These are phyloP conservation scores for Kuraishia cidri DNA, from an alignment of 805 yeast genomes.

Conservation along the genomic window DNA sequence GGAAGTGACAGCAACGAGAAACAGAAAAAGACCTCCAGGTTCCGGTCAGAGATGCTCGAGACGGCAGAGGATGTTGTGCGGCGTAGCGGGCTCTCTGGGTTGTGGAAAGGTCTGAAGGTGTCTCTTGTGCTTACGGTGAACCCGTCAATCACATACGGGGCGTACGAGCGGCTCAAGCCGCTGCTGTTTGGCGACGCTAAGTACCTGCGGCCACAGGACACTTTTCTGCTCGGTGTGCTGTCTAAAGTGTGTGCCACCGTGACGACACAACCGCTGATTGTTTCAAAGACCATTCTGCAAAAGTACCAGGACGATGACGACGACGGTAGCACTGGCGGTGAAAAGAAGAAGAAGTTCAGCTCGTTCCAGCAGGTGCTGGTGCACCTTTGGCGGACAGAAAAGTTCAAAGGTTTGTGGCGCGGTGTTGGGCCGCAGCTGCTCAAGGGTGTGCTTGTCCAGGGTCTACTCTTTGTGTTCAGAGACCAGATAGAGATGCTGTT, in stretches of 20 bases:
- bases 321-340: constrained; percentile 11
- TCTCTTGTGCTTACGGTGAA: constrained; percentile 69
- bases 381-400: constrained; percentile 57
- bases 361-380: constrained; percentile 56
- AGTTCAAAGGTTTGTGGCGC: constrained; percentile 59
- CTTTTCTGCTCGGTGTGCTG: constrained; percentile 67
- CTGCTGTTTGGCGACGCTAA: constrained; percentile 30
- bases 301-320: constrained; percentile 21
- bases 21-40: neutral
- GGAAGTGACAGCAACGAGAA: no score
- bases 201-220: constrained; percentile 49
- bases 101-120: constrained; percentile 82
- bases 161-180: constrained; percentile 59
- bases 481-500: constrained; percentile 38
- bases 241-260: constrained; percentile 77
- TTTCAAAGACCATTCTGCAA: constrained; percentile 78
- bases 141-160: constrained; percentile 83
- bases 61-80: constrained; percentile 42
- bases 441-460: constrained; percentile 81
- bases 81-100: constrained; percentile 61
- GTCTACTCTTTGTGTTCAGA: constrained; percentile 72
- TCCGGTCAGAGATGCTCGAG: constrained; percentile 25
- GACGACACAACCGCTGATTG: constrained; percentile 77
- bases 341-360: constrained; percentile 32
- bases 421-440: constrained; percentile 74